Conservation (phyloP, 768 basidiomycete species). For the Podaxis sp. region DNA sequence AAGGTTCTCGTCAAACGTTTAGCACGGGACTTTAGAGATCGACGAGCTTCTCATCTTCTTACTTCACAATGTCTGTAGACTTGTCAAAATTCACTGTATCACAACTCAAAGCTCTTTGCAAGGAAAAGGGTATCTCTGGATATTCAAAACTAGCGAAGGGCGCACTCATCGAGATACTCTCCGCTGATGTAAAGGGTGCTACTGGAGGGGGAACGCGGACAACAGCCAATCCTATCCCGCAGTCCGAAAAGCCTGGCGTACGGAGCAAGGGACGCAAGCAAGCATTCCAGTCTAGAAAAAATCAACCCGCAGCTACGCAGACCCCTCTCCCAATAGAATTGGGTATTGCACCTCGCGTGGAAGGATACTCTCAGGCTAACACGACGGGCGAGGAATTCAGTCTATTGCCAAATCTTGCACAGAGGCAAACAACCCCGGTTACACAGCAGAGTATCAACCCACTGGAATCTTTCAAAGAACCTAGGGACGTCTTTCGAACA, state of each 20-base stretch:
- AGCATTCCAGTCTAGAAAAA: background rate
- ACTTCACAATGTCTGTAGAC: conserved; percentile 18
- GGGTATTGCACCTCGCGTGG: background rate
- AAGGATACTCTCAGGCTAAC: background rate
- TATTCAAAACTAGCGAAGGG: conserved; percentile 69
- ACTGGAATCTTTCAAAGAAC: background rate
- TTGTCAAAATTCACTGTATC: conserved; percentile 54
- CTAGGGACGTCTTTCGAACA: background rate
- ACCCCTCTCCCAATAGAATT: background rate
- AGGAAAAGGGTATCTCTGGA: conserved; percentile 55
- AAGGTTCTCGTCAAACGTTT: background rate
- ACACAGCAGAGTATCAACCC: background rate
- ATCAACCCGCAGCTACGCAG: background rate
- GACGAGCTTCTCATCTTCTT: background rate
- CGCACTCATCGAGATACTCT: conserved; percentile 49
- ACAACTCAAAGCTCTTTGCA: conserved; percentile 67
- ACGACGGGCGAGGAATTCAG: background rate
- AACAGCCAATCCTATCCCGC: background rate
- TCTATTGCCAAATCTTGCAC: background rate
- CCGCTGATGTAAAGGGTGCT: background rate
- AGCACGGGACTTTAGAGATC: background rate
- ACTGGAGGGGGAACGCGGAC: background rate
- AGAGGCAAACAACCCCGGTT: background rate
- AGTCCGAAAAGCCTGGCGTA: background rate
- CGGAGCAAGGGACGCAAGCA: background rate